phyloP scores from a whole-genome alignment of 441 rosid genomes.

The Populus hybrid region DNA sequence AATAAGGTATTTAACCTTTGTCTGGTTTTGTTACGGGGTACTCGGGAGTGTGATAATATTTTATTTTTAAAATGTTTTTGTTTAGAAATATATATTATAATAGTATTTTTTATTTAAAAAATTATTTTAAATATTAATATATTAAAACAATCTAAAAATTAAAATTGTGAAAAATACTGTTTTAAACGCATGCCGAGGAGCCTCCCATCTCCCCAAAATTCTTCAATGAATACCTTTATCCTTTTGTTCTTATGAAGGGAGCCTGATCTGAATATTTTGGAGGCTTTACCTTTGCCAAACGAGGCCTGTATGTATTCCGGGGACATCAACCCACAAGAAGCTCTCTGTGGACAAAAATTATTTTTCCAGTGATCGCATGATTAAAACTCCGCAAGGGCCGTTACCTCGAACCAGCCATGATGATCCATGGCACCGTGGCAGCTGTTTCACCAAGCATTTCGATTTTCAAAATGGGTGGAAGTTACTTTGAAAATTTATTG shows the following conservation, averaged over 20 bases:
- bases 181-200: background rate
- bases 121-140: no score
- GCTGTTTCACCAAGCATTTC: background rate
- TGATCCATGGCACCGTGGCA: background rate
- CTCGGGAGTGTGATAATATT: no score
- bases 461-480: background rate
- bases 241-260: no score
- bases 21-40: background rate
- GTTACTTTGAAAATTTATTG: no score
- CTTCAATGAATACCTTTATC: background rate
- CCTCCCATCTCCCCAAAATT: background rate
- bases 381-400: background rate
- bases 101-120: no score
- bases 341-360: background rate
- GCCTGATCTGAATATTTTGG: background rate
- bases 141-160: no score
- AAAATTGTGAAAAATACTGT: no score
- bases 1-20: background rate
- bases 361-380: background rate
- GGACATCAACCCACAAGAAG: background rate
- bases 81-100: no score
- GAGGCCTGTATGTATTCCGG: background rate
- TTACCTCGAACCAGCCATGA: background rate
- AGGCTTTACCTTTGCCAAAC: background rate
- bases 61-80: no score